phyloP scores from a whole-genome alignment of 139 green algal species.

The Auxenochlorella pyrenoidosa region DNA sequence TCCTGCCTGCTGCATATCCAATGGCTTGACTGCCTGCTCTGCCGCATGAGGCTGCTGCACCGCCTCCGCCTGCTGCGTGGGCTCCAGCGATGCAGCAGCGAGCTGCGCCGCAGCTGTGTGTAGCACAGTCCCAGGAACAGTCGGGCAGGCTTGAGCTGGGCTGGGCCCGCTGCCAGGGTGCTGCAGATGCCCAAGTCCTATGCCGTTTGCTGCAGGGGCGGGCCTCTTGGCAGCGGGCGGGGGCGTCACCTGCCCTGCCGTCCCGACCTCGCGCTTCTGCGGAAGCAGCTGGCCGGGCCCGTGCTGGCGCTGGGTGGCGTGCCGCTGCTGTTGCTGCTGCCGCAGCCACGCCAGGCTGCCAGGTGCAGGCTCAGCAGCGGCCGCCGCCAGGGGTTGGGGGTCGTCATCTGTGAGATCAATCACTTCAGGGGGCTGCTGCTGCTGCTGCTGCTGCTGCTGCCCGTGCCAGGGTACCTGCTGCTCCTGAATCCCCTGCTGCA shows the following conservation, averaged over 20 bases:
- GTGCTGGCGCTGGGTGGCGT: neutral
- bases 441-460: neutral
- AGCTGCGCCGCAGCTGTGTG: neutral
- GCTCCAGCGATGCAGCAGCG: neutral
- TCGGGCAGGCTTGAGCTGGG: too few species aligned
- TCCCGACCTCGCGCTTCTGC: neutral
- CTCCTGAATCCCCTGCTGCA: neutral
- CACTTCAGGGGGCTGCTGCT: neutral
- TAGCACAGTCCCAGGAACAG: too few species aligned
- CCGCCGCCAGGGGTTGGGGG: neutral
- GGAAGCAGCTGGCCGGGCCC: neutral
- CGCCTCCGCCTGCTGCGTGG: neutral
- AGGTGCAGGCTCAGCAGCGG: neutral
- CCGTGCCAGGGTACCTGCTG: too few species aligned
- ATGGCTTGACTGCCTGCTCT: neutral
- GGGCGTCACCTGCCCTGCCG: neutral
- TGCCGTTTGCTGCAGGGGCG: neutral
- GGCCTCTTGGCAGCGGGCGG: neutral
- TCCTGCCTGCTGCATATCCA: neutral
- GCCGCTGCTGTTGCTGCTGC: slow-evolving; percentile 1
- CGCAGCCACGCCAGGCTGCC: neutral
- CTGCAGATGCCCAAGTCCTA: too few species aligned
- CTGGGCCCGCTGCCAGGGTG: too few species aligned
- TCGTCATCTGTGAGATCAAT: too few species aligned
- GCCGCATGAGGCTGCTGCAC: neutral